Evolutionary conservation across 805 yeast genomes (phyloP).

Genomic region (Cyberlindnera lachancei): DNA sequence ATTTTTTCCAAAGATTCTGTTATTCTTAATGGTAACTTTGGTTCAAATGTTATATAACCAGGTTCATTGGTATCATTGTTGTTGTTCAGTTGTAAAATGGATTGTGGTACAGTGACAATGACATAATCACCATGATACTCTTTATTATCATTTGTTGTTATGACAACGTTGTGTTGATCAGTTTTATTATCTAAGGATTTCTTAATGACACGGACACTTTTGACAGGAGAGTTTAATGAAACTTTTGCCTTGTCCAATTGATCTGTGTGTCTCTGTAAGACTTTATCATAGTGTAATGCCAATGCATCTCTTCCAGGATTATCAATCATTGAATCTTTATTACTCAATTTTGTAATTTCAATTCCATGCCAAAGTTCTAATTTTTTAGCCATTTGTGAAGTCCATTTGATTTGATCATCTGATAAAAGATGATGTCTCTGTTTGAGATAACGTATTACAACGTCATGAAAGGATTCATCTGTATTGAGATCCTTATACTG

Average conservation of each 20-base stretch:
- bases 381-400: conserved; percentile 45
- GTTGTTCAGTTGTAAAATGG: conserved; percentile 43
- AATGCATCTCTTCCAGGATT: conserved; percentile 76
- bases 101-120: conserved; percentile 73
- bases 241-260: conserved; percentile 35
- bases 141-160: conserved; percentile 25
- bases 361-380: conserved; percentile 79
- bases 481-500: conserved; percentile 41
- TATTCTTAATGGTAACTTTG: conserved; percentile 43
- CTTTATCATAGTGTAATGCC: conserved; percentile 44
- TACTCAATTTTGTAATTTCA: conserved; percentile 58
- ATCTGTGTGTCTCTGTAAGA: conserved; percentile 38
- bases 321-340: conserved; percentile 59
- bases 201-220: conserved; percentile 26
- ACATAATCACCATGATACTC: conserved; percentile 42
- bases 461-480: conserved; percentile 48
- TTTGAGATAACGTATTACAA: conserved; percentile 38
- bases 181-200: too few species aligned
- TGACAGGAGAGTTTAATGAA: conserved; percentile 35
- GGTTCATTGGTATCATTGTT: conserved; percentile 17
- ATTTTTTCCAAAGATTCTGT: conserved; percentile 37
- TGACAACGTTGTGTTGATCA: conserved; percentile 18
- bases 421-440: conserved; percentile 41
- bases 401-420: conserved; percentile 40
- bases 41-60: conserved; percentile 51